Conservation (phyloP, 1,284 basidiomycete species). For the Rhodotorula sp. region DNA sequence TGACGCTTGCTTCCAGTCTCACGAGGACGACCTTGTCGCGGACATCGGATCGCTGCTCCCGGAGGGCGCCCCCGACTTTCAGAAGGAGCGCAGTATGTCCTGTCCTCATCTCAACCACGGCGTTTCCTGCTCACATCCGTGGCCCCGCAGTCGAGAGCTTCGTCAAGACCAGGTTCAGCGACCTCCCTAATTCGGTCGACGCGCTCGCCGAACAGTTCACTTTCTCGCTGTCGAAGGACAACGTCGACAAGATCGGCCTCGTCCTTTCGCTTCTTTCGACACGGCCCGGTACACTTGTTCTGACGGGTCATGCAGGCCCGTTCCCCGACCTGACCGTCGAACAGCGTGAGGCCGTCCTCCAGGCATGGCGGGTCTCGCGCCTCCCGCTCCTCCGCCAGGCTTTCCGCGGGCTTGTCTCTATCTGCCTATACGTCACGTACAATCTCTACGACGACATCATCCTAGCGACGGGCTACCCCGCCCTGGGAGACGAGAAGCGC, state of each 20-base stretch:
- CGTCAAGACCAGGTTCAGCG: constrained; percentile 20
- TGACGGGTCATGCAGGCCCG: constrained; percentile 23
- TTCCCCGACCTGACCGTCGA: constrained; percentile 27
- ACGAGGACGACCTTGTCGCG: constrained; percentile 1
- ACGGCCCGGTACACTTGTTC: constrained; percentile 32
- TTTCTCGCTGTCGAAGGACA: constrained; percentile 25
- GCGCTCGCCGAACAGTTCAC: constrained; percentile 29
- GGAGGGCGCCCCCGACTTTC: background rate
- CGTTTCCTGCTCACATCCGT: background rate
- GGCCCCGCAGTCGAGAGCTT: constrained; percentile 9
- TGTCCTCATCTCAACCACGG: background rate
- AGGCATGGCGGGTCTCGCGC: constrained; percentile 29
- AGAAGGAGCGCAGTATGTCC: constrained; percentile 19
- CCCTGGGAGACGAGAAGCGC: constrained; percentile 26
- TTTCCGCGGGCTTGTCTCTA: constrained; percentile 27
- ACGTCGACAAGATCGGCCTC: constrained; percentile 26
- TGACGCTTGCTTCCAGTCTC: constrained; percentile 30
- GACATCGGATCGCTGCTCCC: constrained; percentile 10
- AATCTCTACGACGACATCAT: constrained; percentile 26
- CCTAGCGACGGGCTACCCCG: constrained; percentile 33
- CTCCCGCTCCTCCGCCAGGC: constrained; percentile 27
- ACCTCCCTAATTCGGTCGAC: constrained; percentile 28
- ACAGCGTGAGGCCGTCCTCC: constrained; percentile 29
- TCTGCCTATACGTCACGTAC: constrained; percentile 35
- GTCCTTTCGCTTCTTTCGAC: constrained; percentile 32